Evolutionary conservation across 1,139 yeast species (phyloP).

Genomic region (Candida dubliniensis): DNA sequence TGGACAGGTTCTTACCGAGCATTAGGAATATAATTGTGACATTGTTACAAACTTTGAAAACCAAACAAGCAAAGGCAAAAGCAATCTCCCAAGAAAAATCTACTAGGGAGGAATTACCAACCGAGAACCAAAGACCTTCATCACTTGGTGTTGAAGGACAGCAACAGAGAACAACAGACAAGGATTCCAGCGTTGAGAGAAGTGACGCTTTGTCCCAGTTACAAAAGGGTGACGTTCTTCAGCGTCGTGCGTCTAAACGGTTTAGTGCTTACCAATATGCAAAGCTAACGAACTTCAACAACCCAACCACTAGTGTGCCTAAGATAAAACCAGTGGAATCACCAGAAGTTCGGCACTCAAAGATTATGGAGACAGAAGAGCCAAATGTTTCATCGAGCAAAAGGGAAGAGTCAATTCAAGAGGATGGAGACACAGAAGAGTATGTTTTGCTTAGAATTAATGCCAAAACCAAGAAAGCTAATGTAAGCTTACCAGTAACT

Average conservation of each 20-base stretch:
- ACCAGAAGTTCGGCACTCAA: slow-evolving; percentile 5
- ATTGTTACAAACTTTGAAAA: slow-evolving; percentile 74
- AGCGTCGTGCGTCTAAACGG: slow-evolving; percentile 87
- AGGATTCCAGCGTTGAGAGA: neutral
- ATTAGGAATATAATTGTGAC: slow-evolving; percentile 86
- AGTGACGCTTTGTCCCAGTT: slow-evolving; percentile 69
- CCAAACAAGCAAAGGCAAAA: slow-evolving; percentile 64
- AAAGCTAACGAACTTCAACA: slow-evolving; percentile 37
- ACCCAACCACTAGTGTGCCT: slow-evolving; percentile 26
- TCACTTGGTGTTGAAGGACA: neutral
- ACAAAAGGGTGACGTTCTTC: slow-evolving; percentile 78
- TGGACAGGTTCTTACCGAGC: slow-evolving; percentile 79
- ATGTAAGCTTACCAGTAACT: slow-evolving; percentile 50
- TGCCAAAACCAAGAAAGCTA: slow-evolving; percentile 19
- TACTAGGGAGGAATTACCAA: slow-evolving; percentile 4
- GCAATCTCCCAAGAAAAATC: slow-evolving; percentile 28
- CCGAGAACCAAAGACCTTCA: neutral
- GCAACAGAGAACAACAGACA: neutral
- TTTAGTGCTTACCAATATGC: slow-evolving; percentile 94
- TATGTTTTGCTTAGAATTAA: slow-evolving; percentile 38
- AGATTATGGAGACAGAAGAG: neutral
- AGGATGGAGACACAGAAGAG: neutral
- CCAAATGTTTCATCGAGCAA: neutral
- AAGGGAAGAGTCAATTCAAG: neutral
- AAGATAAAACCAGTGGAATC: slow-evolving; percentile 6